phyloP scores from a whole-genome alignment of 2,329 filamentous ascomycete species.

The Penicillium italicum region DNA sequence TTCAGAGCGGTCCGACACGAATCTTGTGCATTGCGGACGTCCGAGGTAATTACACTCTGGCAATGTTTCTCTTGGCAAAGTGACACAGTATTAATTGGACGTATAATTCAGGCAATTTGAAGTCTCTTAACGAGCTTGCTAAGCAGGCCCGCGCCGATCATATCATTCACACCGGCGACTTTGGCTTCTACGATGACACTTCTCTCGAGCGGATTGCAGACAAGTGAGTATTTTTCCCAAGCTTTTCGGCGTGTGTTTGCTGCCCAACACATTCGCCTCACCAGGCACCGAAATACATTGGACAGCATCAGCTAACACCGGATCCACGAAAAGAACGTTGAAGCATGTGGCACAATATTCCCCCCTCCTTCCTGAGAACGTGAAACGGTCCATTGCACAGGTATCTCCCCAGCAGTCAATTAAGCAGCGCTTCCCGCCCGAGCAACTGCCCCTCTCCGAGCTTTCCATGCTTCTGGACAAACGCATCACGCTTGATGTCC shows the following conservation, averaged over 20 bases:
- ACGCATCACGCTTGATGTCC: conserved; percentile 86
- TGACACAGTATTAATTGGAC: conserved; percentile 16
- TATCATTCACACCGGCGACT: conserved; percentile 98
- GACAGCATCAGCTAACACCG: conserved; percentile 17
- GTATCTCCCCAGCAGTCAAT: conserved; percentile 65
- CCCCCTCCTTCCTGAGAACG: conserved; percentile 76
- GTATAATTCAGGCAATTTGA: conserved; percentile 71
- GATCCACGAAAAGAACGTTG: conserved; percentile 63
- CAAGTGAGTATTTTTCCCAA: conserved; percentile 63
- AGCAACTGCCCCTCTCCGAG: conserved; percentile 87
- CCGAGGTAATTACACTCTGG: conserved; percentile 39
- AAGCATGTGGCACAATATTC: conserved; percentile 99
- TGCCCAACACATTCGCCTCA: conserved; percentile 10
- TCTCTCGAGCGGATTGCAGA: conserved; percentile 96
- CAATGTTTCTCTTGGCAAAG: not conserved
- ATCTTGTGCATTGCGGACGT: conserved; percentile 52
- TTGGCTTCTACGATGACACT: conserved; percentile 96
- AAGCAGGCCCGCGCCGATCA: conserved; percentile 93
- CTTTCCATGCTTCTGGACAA: conserved; percentile 84
- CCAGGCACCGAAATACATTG: not conserved
- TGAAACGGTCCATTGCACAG: conserved; percentile 64
- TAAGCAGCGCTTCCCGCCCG: conserved; percentile 77
- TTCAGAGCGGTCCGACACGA: conserved; percentile 47
- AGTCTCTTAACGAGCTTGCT: conserved; percentile 92
- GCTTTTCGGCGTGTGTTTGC: conserved; percentile 6